Evolutionary conservation across 2,329 filamentous ascomycete species (phyloP).

Genomic region (Diaporthe helianthi): DNA sequence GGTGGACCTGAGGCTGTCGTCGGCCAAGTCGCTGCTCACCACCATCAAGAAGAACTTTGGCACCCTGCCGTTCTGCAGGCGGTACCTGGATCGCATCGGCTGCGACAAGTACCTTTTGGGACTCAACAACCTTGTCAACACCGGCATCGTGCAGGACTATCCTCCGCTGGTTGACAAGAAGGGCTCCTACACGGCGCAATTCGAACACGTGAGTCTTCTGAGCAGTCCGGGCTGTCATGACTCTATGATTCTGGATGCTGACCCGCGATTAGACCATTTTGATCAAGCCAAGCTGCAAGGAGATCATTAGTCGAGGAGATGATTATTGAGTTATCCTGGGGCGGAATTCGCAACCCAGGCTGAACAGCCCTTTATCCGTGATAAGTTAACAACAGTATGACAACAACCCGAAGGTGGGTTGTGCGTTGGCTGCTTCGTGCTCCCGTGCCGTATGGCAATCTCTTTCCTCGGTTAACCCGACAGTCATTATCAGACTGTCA

Average conservation of each 20-base stretch:
- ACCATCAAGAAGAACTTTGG: slow-evolving; percentile 97
- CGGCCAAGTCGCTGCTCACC: slow-evolving; percentile 83
- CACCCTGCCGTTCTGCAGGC: slow-evolving; percentile 87
- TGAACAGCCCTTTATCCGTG: slow-evolving; percentile 2
- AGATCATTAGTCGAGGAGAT: slow-evolving; percentile 85
- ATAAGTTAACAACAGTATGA: slow-evolving; percentile 1
- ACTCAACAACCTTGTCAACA: slow-evolving; percentile 85
- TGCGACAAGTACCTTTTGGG: slow-evolving; percentile 94
- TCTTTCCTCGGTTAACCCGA: neutral
- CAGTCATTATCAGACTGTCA: neutral
- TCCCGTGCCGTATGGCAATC: neutral
- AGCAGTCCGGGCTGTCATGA: neutral
- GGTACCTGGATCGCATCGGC: slow-evolving; percentile 90
- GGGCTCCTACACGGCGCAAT: slow-evolving; percentile 94
- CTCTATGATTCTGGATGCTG: slow-evolving; percentile 28
- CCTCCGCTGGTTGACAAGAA: slow-evolving; percentile 90
- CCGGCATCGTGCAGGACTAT: slow-evolving; percentile 88
- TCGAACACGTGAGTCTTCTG: slow-evolving; percentile 78
- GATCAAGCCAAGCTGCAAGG: slow-evolving; percentile 81
- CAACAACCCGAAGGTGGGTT: neutral
- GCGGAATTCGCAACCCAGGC: neutral
- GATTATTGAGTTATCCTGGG: slow-evolving; percentile 67
- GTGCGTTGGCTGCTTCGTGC: neutral
- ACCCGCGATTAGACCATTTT: slow-evolving; percentile 69
- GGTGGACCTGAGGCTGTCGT: slow-evolving; percentile 77